Evolutionary conservation across 2,329 filamentous ascomycete genomes (phyloP).

Genomic region (Botryosphaeria dothidea): DNA sequence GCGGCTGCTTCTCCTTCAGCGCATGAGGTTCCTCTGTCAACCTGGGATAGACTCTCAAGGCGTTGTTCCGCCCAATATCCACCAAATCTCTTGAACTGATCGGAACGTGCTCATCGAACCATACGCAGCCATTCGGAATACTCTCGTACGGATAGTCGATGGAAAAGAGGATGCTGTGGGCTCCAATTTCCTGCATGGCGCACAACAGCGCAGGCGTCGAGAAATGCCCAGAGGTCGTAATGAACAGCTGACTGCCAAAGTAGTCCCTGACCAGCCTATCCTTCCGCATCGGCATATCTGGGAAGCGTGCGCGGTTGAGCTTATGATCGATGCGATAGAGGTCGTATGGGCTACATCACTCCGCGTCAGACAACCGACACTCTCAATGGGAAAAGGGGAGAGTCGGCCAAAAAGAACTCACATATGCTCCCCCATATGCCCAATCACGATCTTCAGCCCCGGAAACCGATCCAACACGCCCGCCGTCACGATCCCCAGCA

Average conservation of each 20-base stretch:
- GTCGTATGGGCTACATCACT: constrained; percentile 41
- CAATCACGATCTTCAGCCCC: constrained; percentile 48
- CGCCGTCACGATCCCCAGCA: constrained; percentile 54
- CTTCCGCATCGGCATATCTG: constrained; percentile 38
- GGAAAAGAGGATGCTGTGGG: constrained; percentile 54
- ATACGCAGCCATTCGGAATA: constrained; percentile 44
- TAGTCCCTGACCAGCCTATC: constrained; percentile 57
- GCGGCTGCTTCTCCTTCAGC: not conserved
- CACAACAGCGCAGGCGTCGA: constrained; percentile 55
- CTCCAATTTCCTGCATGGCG: constrained; percentile 51
- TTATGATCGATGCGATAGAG: constrained; percentile 48
- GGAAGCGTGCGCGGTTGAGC: constrained; percentile 48
- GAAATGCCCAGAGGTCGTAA: constrained; percentile 60
- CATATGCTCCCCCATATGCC: constrained; percentile 51
- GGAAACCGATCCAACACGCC: constrained; percentile 52
- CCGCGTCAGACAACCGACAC: not conserved
- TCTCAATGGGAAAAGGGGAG: not conserved
- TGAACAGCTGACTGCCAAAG: constrained; percentile 57
- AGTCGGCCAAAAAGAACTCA: not conserved
- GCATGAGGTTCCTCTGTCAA: not conserved
- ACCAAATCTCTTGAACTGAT: constrained; percentile 37
- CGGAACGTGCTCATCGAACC: constrained; percentile 43
- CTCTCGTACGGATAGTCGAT: constrained; percentile 57
- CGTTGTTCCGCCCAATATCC: constrained; percentile 51
- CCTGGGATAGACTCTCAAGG: constrained; percentile 41